phyloP scores from a whole-genome alignment of 768 basidiomycete genomes.

The Kwoniella europaea region DNA sequence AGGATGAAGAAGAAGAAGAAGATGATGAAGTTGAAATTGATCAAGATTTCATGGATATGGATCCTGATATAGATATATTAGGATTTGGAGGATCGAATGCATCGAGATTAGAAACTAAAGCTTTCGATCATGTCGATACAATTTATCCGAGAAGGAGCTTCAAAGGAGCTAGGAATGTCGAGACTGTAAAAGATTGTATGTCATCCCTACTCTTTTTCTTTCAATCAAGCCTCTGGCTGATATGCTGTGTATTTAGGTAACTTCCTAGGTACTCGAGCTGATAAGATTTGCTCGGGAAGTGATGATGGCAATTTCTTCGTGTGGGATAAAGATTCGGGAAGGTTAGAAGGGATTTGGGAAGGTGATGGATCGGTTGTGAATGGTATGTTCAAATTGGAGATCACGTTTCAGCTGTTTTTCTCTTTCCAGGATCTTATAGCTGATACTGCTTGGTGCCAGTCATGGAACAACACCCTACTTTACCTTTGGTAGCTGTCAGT shows the following conservation, averaged over 20 bases:
- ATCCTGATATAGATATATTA: constrained; percentile 47
- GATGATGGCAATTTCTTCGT: constrained; percentile 80
- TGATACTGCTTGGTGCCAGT: constrained; percentile 50
- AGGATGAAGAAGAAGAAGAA: constrained; percentile 52
- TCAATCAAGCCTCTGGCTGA: too few species aligned
- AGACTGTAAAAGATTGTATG: constrained; percentile 86
- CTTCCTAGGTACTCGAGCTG: constrained; percentile 77
- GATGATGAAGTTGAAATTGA: constrained; percentile 56
- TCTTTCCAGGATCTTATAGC: background rate
- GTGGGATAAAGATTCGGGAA: constrained; percentile 74
- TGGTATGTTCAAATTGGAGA: constrained; percentile 51
- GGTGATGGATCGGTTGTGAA: constrained; percentile 83
- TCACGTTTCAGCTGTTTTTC: background rate
- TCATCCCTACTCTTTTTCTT: background rate
- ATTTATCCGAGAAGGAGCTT: constrained; percentile 71
- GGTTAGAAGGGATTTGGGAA: constrained; percentile 76
- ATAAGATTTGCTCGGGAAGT: constrained; percentile 79
- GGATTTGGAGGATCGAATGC: constrained; percentile 19
- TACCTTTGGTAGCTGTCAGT: constrained; percentile 81
- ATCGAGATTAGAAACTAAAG: constrained; percentile 21
- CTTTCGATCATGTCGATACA: constrained; percentile 60
- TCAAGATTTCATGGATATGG: constrained; percentile 42
- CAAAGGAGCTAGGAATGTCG: constrained; percentile 74
- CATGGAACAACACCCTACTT: constrained; percentile 78
- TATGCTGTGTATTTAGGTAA: constrained; percentile 65